A percentile compares a stretch with the other conserved stretches of the same genome.
phyloP scores from a whole-genome alignment of 352 stramenopile species.

The Globisporangium ultimum region DNA sequence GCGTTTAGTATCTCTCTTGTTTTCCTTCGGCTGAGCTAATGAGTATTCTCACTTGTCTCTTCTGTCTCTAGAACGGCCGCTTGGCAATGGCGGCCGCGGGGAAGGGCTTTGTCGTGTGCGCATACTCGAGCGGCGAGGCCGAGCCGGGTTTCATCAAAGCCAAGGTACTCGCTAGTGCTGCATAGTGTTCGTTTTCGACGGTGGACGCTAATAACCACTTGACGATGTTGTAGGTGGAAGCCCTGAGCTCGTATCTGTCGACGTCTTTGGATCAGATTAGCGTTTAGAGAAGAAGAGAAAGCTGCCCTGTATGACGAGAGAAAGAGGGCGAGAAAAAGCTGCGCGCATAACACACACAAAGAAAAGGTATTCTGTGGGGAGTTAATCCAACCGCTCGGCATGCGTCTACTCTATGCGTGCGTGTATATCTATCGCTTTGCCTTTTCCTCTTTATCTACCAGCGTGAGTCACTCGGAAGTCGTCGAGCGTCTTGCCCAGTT shows the following conservation, averaged over 20 bases:
- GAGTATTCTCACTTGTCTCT: too few relatives aligned
- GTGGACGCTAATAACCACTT: neutral
- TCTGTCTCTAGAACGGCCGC: constrained; percentile 24
- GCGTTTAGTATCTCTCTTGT: neutral
- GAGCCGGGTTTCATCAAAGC: constrained; percentile 67
- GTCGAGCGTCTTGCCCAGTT: constrained; percentile 50
- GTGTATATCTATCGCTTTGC: neutral
- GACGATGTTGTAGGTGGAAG: constrained; percentile 42
- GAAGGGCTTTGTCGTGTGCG: constrained; percentile 75
- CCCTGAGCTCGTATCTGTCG: constrained; percentile 56
- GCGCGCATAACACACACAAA: neutral
- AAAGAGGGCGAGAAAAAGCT: neutral
- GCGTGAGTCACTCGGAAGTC: constrained; percentile 36
- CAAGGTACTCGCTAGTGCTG: constrained; percentile 33
- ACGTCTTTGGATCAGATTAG: constrained; percentile 69
- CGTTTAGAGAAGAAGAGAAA: constrained; percentile 32
- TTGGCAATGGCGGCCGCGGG: constrained; percentile 64
- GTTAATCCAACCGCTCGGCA: neutral
- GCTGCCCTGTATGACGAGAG: constrained; percentile 4
- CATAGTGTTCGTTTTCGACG: neutral
- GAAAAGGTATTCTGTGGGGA: neutral
- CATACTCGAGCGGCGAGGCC: constrained; percentile 56
- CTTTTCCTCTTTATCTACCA: constrained; percentile 6
- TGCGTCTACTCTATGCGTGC: constrained; percentile 1
- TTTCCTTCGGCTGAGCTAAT: too few relatives aligned